Evolutionary conservation across 179 eudicot genomes (phyloP).

Genomic region (Silene coronaria): DNA sequence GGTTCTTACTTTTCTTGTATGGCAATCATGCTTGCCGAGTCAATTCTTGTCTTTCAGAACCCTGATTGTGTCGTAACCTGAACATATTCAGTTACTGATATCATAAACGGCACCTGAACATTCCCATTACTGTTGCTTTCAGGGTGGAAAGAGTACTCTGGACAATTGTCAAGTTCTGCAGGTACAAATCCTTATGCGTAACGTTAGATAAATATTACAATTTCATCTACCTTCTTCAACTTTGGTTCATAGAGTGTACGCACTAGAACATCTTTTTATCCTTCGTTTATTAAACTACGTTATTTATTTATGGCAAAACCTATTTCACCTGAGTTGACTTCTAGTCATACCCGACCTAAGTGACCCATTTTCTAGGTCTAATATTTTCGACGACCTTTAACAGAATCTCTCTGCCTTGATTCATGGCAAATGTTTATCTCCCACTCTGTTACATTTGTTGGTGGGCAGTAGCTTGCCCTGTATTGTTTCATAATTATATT

Average conservation of each 20-base stretch:
- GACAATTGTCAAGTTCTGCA: constrained; percentile 97
- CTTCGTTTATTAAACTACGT: neutral
- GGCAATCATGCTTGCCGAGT: neutral
- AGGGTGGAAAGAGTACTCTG: constrained; percentile 93
- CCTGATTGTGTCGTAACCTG: neutral
- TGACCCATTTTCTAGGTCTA: too few relatives aligned
- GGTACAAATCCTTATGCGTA: constrained; percentile 33
- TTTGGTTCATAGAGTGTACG: neutral
- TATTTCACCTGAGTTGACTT: too few relatives aligned
- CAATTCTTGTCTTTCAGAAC: neutral
- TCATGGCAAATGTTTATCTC: too few relatives aligned
- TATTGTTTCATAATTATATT: too few relatives aligned
- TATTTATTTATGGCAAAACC: too few relatives aligned
- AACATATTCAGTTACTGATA: neutral
- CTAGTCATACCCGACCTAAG: too few relatives aligned
- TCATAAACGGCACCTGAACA: neutral
- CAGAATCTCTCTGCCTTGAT: too few relatives aligned
- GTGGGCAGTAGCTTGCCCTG: neutral
- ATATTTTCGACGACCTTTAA: too few relatives aligned
- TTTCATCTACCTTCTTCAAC: neutral
- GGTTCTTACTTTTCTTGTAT: neutral
- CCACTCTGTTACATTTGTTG: neutral
- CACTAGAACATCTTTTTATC: neutral
- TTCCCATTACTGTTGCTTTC: constrained; percentile 19
- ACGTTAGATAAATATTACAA: neutral